These are phyloP conservation scores for Urochloa ruziziensis DNA, from an alignment of 176 grass and related monocot species.

Conservation along the genomic window DNA sequence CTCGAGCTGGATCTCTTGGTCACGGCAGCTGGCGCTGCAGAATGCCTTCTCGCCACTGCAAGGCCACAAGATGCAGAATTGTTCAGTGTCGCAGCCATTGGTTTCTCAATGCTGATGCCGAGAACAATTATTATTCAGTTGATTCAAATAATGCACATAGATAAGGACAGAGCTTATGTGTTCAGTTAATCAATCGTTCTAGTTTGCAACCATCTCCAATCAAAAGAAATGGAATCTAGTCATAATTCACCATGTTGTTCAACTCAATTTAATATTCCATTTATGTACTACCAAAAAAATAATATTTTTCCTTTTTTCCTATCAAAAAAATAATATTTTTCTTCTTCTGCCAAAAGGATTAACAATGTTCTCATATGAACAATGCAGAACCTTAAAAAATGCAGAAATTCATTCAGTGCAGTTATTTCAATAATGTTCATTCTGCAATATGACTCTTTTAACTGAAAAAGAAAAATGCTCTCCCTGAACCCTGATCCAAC, in stretches of 20 bases:
- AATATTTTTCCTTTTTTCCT: no score
- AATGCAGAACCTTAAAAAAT: background rate
- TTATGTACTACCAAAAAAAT: background rate
- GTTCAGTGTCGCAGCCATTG: background rate
- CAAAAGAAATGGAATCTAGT: background rate
- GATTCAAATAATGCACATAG: background rate
- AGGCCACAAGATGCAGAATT: background rate
- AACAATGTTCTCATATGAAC: background rate
- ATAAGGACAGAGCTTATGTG: background rate
- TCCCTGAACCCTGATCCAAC: background rate
- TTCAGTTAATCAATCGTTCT: background rate
- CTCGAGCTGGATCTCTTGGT: constrained; percentile 70
- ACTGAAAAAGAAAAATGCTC: background rate
- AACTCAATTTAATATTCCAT: background rate
- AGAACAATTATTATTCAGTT: background rate
- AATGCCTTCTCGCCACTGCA: constrained; percentile 90
- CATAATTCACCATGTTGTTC: background rate
- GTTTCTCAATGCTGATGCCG: background rate
- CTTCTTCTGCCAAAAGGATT: background rate
- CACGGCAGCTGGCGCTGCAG: constrained; percentile 72
- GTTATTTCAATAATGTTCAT: background rate
- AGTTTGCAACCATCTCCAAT: background rate
- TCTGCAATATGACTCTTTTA: background rate
- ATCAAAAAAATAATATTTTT: background rate
- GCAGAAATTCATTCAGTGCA: background rate